A percentile compares a stretch with the other conserved stretches of the same genome.
These are phyloP conservation scores for Solioccasus polychromus DNA, from an alignment of 768 basidiomycete species.

Conservation along the genomic window DNA sequence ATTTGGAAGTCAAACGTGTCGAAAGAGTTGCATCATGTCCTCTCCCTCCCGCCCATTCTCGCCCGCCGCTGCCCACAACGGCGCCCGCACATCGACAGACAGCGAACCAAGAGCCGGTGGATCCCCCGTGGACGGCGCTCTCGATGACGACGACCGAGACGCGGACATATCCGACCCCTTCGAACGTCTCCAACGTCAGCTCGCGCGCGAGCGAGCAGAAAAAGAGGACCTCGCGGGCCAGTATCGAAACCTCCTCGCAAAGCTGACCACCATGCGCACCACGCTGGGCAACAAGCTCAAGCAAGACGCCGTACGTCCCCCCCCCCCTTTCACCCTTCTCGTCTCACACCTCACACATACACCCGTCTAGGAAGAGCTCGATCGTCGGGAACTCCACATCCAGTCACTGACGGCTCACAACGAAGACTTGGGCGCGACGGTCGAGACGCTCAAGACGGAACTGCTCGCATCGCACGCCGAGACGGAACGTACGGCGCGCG, in stretches of 20 bases:
- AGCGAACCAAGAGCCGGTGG: slow-evolving; percentile 39
- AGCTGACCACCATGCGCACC: slow-evolving; percentile 89
- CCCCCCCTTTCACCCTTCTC: not conserved
- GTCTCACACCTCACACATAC: not conserved
- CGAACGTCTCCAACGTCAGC: slow-evolving; percentile 65
- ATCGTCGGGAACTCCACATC: slow-evolving; percentile 83
- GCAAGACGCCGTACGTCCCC: slow-evolving; percentile 86
- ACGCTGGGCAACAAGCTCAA: slow-evolving; percentile 91
- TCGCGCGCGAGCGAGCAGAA: slow-evolving; percentile 75
- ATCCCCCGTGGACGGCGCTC: slow-evolving; percentile 32
- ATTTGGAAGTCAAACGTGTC: slow-evolving; percentile 16
- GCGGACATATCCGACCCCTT: slow-evolving; percentile 49
- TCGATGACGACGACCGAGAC: slow-evolving; percentile 39
- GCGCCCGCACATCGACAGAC: slow-evolving; percentile 36
- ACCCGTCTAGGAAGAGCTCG: slow-evolving; percentile 88
- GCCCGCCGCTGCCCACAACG: slow-evolving; percentile 18
- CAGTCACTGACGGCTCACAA: slow-evolving; percentile 76
- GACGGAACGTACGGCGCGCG: slow-evolving; percentile 61
- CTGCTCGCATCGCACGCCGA: slow-evolving; percentile 75
- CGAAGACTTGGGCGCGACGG: slow-evolving; percentile 64
- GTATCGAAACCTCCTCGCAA: slow-evolving; percentile 82
- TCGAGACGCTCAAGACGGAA: slow-evolving; percentile 81
- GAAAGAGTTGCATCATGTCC: slow-evolving; percentile 13
- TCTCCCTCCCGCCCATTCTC: slow-evolving; percentile 31
- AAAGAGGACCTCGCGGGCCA: slow-evolving; percentile 85